Conservation (phyloP, 495 filamentous ascomycete genomes). For the Trichodelitschia bisporula region DNA sequence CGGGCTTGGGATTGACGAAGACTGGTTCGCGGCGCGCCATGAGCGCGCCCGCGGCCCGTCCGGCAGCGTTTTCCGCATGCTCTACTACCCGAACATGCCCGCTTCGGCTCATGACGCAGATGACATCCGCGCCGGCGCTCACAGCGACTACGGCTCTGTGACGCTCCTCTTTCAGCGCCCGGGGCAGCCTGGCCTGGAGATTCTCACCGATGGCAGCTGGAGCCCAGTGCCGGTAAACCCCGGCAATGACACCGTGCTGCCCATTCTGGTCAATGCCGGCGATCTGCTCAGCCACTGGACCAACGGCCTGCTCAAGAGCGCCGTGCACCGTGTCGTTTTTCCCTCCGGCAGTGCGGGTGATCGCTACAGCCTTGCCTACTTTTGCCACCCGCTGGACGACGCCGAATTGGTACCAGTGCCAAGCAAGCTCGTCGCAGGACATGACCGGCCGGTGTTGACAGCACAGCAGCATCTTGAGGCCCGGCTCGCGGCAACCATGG, state of each 20-base stretch:
- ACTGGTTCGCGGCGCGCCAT: conserved; percentile 61
- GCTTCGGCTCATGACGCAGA: conserved; percentile 13
- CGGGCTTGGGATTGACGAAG: conserved; percentile 35
- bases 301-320: conserved; percentile 54
- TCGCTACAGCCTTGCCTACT: conserved; percentile 74
- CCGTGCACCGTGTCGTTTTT: conserved; percentile 76
- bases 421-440: conserved; percentile 38
- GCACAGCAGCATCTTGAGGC: conserved; percentile 62
- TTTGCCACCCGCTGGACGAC: conserved; percentile 61
- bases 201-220: conserved; percentile 38
- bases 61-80: conserved; percentile 55
- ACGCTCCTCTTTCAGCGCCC: conserved; percentile 57
- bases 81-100: conserved; percentile 37
- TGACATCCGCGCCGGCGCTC: conserved; percentile 40
- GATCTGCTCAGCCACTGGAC: conserved; percentile 88
- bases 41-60: conserved; percentile 30
- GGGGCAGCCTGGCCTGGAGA: conserved; percentile 69
- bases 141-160: conserved; percentile 41
- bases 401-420: conserved; percentile 54
- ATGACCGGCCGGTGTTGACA: too few relatives aligned
- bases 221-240: conserved; percentile 35
- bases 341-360: conserved; percentile 31
- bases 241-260: conserved; percentile 29
- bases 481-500: conserved; percentile 50
- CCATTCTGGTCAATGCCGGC: conserved; percentile 81